phyloP scores from a whole-genome alignment of 2,329 filamentous ascomycete species.

The Penicillium sp. region DNA sequence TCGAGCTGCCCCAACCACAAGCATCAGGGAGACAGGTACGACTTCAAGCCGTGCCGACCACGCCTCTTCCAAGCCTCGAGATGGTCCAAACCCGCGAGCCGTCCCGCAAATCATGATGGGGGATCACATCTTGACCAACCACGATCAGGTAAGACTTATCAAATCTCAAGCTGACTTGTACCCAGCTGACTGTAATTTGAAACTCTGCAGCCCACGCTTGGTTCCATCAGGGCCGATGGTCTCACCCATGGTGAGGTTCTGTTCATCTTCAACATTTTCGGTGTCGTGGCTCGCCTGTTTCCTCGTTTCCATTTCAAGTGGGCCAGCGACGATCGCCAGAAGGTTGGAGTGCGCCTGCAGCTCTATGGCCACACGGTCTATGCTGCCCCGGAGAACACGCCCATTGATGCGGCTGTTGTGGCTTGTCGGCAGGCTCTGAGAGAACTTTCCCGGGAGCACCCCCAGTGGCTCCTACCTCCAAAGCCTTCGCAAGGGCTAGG shows the following conservation, averaged over 20 bases:
- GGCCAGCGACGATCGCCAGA: constrained; percentile 7
- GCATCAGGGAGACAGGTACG: too few relatives aligned
- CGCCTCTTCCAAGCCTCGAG: too few relatives aligned
- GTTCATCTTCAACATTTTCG: constrained; percentile 30
- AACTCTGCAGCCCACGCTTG: neutral
- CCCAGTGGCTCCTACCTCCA: constrained; percentile 25
- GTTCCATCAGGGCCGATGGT: neutral
- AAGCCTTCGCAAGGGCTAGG: constrained; percentile 16
- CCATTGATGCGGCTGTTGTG: constrained; percentile 18
- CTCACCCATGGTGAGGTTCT: constrained; percentile 8
- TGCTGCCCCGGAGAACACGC: constrained; percentile 6
- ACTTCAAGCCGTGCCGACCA: too few relatives aligned
- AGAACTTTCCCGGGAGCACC: constrained; percentile 18
- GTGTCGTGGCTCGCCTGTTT: constrained; percentile 19
- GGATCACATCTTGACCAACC: neutral
- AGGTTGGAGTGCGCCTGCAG: constrained; percentile 20
- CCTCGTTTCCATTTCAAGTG: constrained; percentile 23
- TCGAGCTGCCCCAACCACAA: too few relatives aligned
- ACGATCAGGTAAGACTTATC: neutral
- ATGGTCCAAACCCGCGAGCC: too few relatives aligned
- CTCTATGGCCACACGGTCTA: constrained; percentile 27
- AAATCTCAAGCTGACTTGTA: too few relatives aligned
- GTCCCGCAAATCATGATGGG: too few relatives aligned
- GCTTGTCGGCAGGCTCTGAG: constrained; percentile 25
- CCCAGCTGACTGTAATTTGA: neutral